These are phyloP conservation scores for Eurotiales sp. DNA, from an alignment of 2,329 filamentous ascomycete species.

Conservation along the genomic window DNA sequence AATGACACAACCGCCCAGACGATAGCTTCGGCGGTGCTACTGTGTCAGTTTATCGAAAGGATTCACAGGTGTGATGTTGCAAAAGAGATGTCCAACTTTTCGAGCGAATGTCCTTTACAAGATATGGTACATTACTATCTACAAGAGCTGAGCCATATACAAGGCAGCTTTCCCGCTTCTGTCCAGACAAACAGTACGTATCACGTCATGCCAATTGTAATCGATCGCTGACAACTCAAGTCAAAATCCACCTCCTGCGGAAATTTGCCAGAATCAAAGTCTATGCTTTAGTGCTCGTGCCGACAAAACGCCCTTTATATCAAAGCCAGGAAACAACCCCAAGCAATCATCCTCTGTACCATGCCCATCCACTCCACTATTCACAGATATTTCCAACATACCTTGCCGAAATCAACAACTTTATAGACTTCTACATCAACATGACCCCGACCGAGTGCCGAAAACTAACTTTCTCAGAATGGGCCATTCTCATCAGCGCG, in stretches of 20 bases:
- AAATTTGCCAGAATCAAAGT: constrained; percentile 2
- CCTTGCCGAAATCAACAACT: not conserved
- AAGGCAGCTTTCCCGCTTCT: not conserved
- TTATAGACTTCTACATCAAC: constrained; percentile 7
- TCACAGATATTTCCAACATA: not conserved
- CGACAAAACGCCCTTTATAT: not conserved
- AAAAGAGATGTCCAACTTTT: not conserved
- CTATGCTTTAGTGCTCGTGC: not conserved
- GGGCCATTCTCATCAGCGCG: not conserved
- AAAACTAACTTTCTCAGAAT: constrained; percentile 3
- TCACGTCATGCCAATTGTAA: not conserved
- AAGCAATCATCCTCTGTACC: not conserved
- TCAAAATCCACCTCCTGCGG: constrained; percentile 4
- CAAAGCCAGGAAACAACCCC: not conserved
- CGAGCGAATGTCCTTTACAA: constrained; percentile 5
- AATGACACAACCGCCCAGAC: not conserved
- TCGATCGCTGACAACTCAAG: not conserved
- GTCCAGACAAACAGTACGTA: constrained; percentile 2
- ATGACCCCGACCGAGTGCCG: not conserved
- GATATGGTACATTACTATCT: not conserved
- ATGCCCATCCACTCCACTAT: not conserved
- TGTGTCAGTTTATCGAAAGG: constrained; percentile 7
- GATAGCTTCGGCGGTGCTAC: not conserved
- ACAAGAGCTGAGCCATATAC: constrained; percentile 2
- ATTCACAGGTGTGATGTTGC: not conserved